phyloP scores from a whole-genome alignment of 306 rosid genomes.

The Cicer judaicum region DNA sequence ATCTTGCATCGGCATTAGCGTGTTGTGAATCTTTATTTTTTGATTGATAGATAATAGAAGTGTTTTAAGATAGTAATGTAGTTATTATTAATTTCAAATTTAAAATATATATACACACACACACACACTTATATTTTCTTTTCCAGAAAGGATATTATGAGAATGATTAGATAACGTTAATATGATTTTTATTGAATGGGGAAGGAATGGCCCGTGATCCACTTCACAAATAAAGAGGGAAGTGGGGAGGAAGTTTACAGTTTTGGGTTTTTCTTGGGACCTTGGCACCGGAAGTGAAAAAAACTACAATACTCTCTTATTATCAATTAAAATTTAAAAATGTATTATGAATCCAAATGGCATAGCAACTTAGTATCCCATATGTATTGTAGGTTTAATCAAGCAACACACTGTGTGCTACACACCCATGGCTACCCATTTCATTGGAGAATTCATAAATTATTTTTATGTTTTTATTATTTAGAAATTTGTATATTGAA shows the following conservation, averaged over 20 bases:
- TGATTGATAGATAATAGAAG: neutral
- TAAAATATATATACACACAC: neutral
- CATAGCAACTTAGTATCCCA: slow-evolving; percentile 1
- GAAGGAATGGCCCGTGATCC: slow-evolving; percentile 1
- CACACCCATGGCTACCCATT: neutral
- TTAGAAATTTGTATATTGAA: slow-evolving; percentile 14
- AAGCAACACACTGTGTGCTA: neutral
- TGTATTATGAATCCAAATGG: slow-evolving; percentile 9
- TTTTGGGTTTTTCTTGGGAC: neutral
- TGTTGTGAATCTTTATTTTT: neutral
- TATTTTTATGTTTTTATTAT: slow-evolving; percentile 28
- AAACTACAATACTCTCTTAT: neutral
- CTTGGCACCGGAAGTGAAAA: neutral
- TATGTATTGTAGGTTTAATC: neutral
- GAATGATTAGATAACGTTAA: neutral
- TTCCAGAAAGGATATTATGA: neutral
- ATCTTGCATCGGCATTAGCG: neutral
- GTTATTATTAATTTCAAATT: neutral
- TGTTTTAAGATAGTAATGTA: neutral
- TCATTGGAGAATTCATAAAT: neutral
- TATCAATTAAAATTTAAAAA: neutral
- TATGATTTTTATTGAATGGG: neutral
- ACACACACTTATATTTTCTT: neutral
- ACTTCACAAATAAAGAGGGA: neutral
- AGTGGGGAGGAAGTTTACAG: neutral